These are phyloP conservation scores for Malbranchea cinnamomea DNA, from an alignment of 2,329 filamentous ascomycete genomes.

Conservation along the genomic window DNA sequence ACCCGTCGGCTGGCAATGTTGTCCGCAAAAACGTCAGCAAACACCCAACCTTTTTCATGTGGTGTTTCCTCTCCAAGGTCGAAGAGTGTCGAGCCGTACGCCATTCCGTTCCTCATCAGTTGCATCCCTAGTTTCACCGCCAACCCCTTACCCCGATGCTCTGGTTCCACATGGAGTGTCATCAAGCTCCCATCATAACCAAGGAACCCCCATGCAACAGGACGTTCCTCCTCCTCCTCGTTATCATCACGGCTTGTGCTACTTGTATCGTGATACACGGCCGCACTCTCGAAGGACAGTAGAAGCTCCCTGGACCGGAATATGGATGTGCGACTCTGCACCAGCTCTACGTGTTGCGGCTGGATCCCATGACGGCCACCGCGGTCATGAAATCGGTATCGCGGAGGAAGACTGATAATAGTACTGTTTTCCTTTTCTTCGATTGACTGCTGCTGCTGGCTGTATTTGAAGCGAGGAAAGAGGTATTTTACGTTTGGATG, in stretches of 20 bases:
- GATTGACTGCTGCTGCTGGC: neutral
- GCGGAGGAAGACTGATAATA: slow-evolving; percentile 15
- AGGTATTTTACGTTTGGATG: slow-evolving; percentile 24
- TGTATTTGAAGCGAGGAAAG: slow-evolving; percentile 14
- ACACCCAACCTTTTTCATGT: slow-evolving; percentile 16
- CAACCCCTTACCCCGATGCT: slow-evolving; percentile 24
- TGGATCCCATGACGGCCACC: slow-evolving; percentile 15
- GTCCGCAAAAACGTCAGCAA: slow-evolving; percentile 22
- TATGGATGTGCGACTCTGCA: slow-evolving; percentile 25
- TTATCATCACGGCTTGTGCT: neutral
- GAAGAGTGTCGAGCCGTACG: slow-evolving; percentile 12
- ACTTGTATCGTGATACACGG: slow-evolving; percentile 16
- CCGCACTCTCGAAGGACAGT: slow-evolving; percentile 18
- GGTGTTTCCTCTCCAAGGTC: slow-evolving; percentile 4
- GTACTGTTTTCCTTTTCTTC: too few species aligned
- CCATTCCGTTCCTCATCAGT: slow-evolving; percentile 19
- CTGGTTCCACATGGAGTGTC: slow-evolving; percentile 28
- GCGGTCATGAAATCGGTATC: slow-evolving; percentile 19
- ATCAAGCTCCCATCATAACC: slow-evolving; percentile 23
- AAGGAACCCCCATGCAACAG: slow-evolving; percentile 28
- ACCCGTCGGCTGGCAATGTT: slow-evolving; percentile 26
- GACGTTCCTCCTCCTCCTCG: slow-evolving; percentile 13
- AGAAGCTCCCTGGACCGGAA: slow-evolving; percentile 22
- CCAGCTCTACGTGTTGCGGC: slow-evolving; percentile 20
- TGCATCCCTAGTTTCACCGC: slow-evolving; percentile 19